A percentile compares a stretch with the other conserved stretches of the same genome.
Conservation (phyloP, 73 alveolate species). For the Effrenium voratum region DNA sequence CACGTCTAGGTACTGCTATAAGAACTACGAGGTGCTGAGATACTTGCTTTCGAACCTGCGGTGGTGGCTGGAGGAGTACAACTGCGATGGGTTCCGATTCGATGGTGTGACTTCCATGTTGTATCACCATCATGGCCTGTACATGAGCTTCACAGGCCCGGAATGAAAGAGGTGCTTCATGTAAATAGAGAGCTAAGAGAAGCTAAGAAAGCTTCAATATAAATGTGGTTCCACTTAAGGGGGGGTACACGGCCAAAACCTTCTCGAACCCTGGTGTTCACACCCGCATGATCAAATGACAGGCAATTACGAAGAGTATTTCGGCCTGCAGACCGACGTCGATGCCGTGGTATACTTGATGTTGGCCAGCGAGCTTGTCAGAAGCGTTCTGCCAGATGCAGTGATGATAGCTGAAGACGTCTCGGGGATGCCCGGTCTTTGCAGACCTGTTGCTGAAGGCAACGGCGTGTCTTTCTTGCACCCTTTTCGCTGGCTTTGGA, state of each 20-base stretch:
- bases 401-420: constrained; percentile 97
- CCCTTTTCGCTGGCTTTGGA: too few species aligned
- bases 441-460: constrained; percentile 98
- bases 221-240: neutral
- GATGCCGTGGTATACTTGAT: constrained; percentile 97
- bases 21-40: constrained; percentile 80
- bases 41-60: constrained; percentile 98
- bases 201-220: too few species aligned
- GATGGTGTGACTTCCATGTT: constrained; percentile 99
- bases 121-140: constrained; percentile 99
- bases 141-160: constrained; percentile 81
- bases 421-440: constrained; percentile 99
- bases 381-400: constrained; percentile 76
- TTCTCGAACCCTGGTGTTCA: too few species aligned
- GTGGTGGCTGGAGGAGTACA: constrained; percentile 98
- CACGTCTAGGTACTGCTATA: constrained; percentile 70
- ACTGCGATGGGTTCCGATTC: constrained; percentile 99
- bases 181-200: too few species aligned
- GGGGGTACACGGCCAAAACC: neutral
- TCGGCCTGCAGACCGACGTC: constrained; percentile 96
- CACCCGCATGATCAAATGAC: too few species aligned
- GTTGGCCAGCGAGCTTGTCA: constrained; percentile 99
- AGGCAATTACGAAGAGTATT: constrained; percentile 97
- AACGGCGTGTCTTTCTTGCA: too few species aligned
- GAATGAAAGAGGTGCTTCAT: too few species aligned